Evolutionary conservation across 192 early-diverging fungal genomes (phyloP).

Genomic region (Podochytrium sp.): DNA sequence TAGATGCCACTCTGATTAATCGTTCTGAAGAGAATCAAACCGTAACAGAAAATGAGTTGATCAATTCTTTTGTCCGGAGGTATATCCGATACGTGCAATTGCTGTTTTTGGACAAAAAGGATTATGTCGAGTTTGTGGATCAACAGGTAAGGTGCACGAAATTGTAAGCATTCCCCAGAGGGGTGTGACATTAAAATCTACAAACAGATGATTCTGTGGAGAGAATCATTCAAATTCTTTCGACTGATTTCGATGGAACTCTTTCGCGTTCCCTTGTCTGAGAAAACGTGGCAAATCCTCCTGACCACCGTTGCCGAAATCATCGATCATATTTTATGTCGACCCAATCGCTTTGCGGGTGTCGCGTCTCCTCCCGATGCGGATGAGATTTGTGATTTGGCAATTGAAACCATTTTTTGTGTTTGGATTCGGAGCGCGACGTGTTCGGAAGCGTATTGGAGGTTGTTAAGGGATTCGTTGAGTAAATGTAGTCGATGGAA

Average conservation of each 20-base stretch:
- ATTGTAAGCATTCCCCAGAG: conserved; percentile 43
- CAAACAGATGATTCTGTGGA: conserved; percentile 57
- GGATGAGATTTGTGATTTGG: conserved; percentile 65
- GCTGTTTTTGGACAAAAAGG: conserved; percentile 62
- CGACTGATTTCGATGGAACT: conserved; percentile 57
- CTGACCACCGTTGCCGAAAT: conserved; percentile 65
- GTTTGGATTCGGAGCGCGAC: conserved; percentile 68
- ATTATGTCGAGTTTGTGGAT: conserved; percentile 48
- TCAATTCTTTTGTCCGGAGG: conserved; percentile 66
- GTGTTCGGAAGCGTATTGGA: conserved; percentile 60
- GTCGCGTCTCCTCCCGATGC: conserved; percentile 36
- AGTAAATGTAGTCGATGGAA: conserved; percentile 54
- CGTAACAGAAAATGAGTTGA: not conserved
- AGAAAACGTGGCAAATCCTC: conserved; percentile 57
- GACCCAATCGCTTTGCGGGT: conserved; percentile 48
- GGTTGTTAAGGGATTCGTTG: conserved; percentile 52
- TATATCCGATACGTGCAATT: conserved; percentile 70
- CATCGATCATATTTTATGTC: conserved; percentile 54
- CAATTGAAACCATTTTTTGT: conserved; percentile 73
- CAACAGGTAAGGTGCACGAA: conserved; percentile 42
- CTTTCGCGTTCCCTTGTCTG: conserved; percentile 10
- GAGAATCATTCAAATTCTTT: conserved; percentile 70
- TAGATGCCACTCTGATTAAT: not conserved
- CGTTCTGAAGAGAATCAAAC: not conserved
- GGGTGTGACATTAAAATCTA: no score